Evolutionary conservation across 1,284 basidiomycete species (phyloP), one percentile per base, ranked within the genome.

Genomic region (Exsudoporus floridanus): DNA sequence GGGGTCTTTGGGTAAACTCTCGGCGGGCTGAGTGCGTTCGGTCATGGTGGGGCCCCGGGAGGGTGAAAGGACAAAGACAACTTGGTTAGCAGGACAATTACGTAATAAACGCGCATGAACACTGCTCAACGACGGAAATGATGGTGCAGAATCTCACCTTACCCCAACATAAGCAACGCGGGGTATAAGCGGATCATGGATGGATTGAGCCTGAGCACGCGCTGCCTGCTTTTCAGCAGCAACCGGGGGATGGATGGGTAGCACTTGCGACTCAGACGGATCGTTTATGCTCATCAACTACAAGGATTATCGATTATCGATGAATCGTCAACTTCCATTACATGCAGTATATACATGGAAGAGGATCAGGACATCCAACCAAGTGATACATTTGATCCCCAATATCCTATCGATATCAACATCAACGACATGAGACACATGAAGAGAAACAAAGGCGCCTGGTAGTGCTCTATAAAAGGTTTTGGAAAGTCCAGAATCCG

Each of bases 1-100:
- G 27, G 61, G 64, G 0, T 64, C 73, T 1, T 54, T 77, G 59
- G 75, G 23, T 19, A 44, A 10, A 18, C 7, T 18, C 28, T 40
- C 44, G 33, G 25, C 46, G 3, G 14, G 40, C 60, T 80, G 80
- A 42, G 53, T 60, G 40, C 28, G 60, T 56, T 79, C 76, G 73
- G 60, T 37, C 62, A 69, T 67, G 52, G 31, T 46, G 37, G 39
- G 9, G 14, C 5, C 10, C 33, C 9, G 3, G 10, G 18, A 25
- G 16, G 2, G 38, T 21, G 12, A 42, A 27, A 7, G 27, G 38
- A 52, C 18, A 23, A 31, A 37, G 31, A 45, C 34, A 40, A 44
- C 25, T 28, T 46, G 43, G 4, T 10, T 35, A 45, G 9, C 7
- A 5, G 9, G 9, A 7, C 6, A 30, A 14, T 57, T 53, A 61